Base-by-base conservation (phyloP, 176 grass and related monocot genomes). In the Cymbopogon citratus region DNA sequence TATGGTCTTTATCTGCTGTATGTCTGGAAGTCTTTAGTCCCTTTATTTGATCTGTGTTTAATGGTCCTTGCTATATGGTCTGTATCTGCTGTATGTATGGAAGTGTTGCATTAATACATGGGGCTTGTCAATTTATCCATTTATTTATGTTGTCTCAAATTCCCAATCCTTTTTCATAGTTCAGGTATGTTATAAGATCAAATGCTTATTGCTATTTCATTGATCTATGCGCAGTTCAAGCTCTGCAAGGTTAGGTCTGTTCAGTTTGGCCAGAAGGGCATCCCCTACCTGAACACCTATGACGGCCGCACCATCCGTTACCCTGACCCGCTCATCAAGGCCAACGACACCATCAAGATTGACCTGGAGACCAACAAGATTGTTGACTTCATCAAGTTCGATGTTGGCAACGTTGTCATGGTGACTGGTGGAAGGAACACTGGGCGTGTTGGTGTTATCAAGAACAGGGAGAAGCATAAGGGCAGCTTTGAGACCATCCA, bases 401-500 rank as follows among this genome's bases (percentile, higher is more conserved):
- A 88, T 23, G 87, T 88, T 7, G 87, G 87, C 9, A 88, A 88
- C 26, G 81, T 88, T 0, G 87, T 88, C 23, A 88, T 88, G 87
- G 87, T 88, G 18, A 88, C 87, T 13, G 87, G 87, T 0, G 87
- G 87, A 9, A 76, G 81, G 28, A 88, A 88, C 81, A 88, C 87
- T 2, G 87, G 87, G 5, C 87, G 87, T 64, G 87, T 88, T 15
- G 87, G 87, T 44, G 81, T 88, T 68, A 88, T 89, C 76, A 89
- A 89, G 76, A 89, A 60, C 69, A 70, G 87, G 77, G 87, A 89
- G 76, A 89, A 89, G 82, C 87, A 89, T 11, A 85, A 85, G 69
- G 81, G 81, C 35, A 76, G 68, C 27, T 89, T 85, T 0, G 87
- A 85, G 33, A 89, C 81, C 34, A 76, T 89, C 39, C 87, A 89